Conservation (phyloP, 2,329 filamentous ascomycete genomes). For the Trichoderma breve region DNA sequence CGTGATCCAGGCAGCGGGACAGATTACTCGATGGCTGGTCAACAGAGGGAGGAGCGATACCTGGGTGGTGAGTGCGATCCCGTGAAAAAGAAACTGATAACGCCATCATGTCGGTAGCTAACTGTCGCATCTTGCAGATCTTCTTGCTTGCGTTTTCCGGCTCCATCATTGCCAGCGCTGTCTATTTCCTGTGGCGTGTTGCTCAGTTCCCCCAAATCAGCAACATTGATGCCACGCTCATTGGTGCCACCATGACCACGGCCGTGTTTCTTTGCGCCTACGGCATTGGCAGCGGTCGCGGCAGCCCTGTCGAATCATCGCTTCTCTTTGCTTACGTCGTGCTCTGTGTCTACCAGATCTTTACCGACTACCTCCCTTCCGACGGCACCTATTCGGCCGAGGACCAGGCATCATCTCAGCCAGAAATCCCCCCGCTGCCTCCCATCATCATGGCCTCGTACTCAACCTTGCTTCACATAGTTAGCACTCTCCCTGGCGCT, state of each 20-base stretch:
- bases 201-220: slow-evolving; percentile 90
- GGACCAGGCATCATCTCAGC: slow-evolving; percentile 55
- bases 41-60: slow-evolving; percentile 91
- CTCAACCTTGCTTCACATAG: slow-evolving; percentile 80
- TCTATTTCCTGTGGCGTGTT: slow-evolving; percentile 96
- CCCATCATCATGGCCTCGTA: slow-evolving; percentile 99
- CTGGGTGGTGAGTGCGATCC: slow-evolving; percentile 73
- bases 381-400: slow-evolving; percentile 57
- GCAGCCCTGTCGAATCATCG: slow-evolving; percentile 93
- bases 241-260: slow-evolving; percentile 88
- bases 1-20: slow-evolving; percentile 91
- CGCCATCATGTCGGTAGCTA: not conserved
- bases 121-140: slow-evolving; percentile 56
- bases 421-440: slow-evolving; percentile 93
- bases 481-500: slow-evolving; percentile 79
- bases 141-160: slow-evolving; percentile 82
- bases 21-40: slow-evolving; percentile 92
- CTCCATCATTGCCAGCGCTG: slow-evolving; percentile 85
- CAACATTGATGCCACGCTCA: slow-evolving; percentile 88
- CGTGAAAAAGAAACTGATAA: not conserved
- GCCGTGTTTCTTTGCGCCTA: slow-evolving; percentile 90
- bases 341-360: slow-evolving; percentile 98
- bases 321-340: slow-evolving; percentile 95
- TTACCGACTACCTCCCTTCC: slow-evolving; percentile 93
- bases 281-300: slow-evolving; percentile 89